Percentiles rank a stretch among this genome's conserved stretches.
Conservation (phyloP, 2,329 filamentous ascomycete species). For the Beauveria medogensis region DNA sequence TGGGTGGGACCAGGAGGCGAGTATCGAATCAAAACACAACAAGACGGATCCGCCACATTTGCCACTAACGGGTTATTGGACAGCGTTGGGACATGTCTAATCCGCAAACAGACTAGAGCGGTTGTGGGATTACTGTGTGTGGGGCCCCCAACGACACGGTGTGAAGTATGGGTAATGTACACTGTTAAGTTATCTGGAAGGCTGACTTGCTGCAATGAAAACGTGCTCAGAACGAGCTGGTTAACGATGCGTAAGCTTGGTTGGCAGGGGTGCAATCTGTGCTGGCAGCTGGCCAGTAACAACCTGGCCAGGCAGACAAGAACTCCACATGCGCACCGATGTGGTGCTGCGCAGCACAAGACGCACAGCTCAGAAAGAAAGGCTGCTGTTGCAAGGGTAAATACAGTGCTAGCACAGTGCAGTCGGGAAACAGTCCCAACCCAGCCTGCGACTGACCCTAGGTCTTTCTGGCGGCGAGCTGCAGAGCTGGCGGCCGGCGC, state of each 20-base stretch:
- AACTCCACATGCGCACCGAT: neutral
- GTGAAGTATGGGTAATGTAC: neutral
- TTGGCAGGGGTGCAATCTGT: neutral
- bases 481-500: neutral
- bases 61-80: constrained; percentile 8
- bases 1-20: neutral
- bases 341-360: neutral
- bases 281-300: neutral
- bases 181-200: neutral
- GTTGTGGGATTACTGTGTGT: neutral
- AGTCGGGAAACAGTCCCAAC: neutral
- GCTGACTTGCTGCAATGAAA: neutral
- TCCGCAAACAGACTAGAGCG: constrained; percentile 1
- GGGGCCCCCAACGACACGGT: neutral
- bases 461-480: neutral
- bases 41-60: neutral
- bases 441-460: neutral
- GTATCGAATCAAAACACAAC: constrained; percentile 2
- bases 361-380: too few species aligned
- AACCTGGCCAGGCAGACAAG: neutral
- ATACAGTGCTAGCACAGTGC: constrained; percentile 3
- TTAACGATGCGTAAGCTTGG: neutral
- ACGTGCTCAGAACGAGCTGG: neutral
- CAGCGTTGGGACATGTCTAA: neutral
- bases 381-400: neutral